phyloP scores from a whole-genome alignment of 352 stramenopile genomes.

The Globisporangium yorkense region DNA sequence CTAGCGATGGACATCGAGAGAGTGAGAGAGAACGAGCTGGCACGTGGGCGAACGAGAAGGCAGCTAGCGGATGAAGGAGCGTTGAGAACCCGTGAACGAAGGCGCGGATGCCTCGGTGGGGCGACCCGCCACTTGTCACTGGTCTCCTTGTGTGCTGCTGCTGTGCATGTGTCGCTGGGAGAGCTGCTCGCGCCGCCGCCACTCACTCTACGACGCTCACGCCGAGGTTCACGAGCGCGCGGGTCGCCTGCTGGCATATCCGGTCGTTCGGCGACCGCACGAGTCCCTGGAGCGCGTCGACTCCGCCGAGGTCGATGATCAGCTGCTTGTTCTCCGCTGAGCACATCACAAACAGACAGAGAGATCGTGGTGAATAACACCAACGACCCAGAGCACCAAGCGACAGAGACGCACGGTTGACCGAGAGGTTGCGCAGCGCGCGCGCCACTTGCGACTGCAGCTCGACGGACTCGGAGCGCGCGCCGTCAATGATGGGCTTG shows the following conservation, averaged over 20 bases:
- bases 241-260: constrained; percentile 87
- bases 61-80: not conserved
- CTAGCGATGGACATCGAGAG: constrained; percentile 13
- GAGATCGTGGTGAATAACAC: too few relatives aligned
- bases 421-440: constrained; percentile 91
- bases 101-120: too few relatives aligned
- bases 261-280: constrained; percentile 77
- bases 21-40: not conserved
- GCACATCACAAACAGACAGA: not conserved
- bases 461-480: constrained; percentile 73
- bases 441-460: constrained; percentile 85
- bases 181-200: not conserved
- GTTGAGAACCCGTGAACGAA: not conserved
- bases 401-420: constrained; percentile 71
- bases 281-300: constrained; percentile 77
- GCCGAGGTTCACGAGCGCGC: constrained; percentile 85
- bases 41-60: too few relatives aligned
- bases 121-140: not conserved
- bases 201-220: constrained; percentile 74
- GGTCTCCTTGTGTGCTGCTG: not conserved
- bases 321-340: constrained; percentile 87
- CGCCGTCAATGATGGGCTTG: constrained; percentile 87
- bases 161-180: constrained; percentile 2
- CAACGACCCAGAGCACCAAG: too few relatives aligned
- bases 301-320: constrained; percentile 77